A percentile compares a stretch with the other conserved stretches of the same genome.
These are phyloP conservation scores for Apiospora malaysiana DNA, from an alignment of 2,329 filamentous ascomycete genomes.

Conservation along the genomic window DNA sequence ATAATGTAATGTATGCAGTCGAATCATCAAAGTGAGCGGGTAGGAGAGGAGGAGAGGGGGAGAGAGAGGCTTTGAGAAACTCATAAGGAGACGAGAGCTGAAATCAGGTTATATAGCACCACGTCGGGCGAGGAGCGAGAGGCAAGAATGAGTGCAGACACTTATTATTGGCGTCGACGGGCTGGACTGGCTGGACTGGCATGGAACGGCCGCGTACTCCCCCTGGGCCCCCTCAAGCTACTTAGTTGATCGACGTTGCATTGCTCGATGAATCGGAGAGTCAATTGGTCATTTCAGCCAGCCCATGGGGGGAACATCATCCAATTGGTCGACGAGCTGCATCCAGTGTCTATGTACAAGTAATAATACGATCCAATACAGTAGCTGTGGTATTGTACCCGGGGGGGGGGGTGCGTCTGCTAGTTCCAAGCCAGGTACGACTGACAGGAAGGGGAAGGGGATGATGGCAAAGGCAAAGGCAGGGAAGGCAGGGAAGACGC, in stretches of 20 bases:
- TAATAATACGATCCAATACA: no score
- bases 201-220: not conserved
- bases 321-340: not conserved
- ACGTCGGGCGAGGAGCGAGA: not conserved
- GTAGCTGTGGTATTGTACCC: no score
- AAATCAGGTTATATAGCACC: conserved; percentile 6
- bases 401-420: no score
- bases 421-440: conserved; percentile 6
- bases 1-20: not conserved
- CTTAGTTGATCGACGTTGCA: not conserved
- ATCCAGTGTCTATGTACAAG: not conserved
- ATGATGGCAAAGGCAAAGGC: no score
- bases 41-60: not conserved
- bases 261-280: not conserved
- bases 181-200: not conserved
- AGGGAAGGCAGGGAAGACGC: not conserved
- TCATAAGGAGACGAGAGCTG: not conserved
- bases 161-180: not conserved
- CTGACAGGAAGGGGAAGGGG: not conserved
- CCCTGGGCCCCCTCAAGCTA: not conserved
- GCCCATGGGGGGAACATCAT: not conserved
- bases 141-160: not conserved
- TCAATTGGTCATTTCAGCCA: not conserved
- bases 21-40: not conserved
- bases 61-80: not conserved